A percentile compares a stretch with the other conserved stretches of the same genome.
Evolutionary conservation across 1,284 basidiomycete genomes (phyloP).

Genomic region (Apiotrichum laibachii): DNA sequence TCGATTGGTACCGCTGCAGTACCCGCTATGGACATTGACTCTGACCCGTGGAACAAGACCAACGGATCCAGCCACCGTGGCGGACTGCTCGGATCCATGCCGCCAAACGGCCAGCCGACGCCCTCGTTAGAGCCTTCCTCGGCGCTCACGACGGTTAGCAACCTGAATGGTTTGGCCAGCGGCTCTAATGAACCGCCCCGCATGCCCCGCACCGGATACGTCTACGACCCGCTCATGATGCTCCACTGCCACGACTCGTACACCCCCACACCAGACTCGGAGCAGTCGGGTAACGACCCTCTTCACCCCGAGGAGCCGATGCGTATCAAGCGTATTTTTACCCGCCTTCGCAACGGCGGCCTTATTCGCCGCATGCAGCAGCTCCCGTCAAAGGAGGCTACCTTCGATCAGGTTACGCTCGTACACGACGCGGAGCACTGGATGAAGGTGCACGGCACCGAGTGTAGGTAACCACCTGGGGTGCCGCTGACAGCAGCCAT

Average conservation of each 20-base stretch:
- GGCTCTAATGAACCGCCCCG: constrained; percentile 1
- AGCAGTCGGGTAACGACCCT: constrained; percentile 33
- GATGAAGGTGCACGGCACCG: constrained; percentile 74
- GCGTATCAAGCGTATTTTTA: constrained; percentile 77
- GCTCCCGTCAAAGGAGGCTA: constrained; percentile 70
- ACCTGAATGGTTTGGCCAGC: neutral
- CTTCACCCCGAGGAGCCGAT: constrained; percentile 83
- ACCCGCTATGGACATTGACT: neutral
- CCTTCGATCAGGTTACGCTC: constrained; percentile 73
- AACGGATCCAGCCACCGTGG: too few species aligned
- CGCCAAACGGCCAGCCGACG: constrained; percentile 6
- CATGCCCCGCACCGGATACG: constrained; percentile 64
- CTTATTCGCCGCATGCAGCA: constrained; percentile 71
- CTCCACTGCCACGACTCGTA: constrained; percentile 59
- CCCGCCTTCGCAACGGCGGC: constrained; percentile 62
- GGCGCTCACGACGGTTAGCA: neutral
- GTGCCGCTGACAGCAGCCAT: constrained; percentile 57
- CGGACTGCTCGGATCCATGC: neutral
- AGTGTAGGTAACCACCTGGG: constrained; percentile 28
- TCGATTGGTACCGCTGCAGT: neutral
- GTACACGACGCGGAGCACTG: constrained; percentile 88
- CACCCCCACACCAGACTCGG: constrained; percentile 49
- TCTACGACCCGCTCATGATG: constrained; percentile 86
- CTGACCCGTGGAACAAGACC: neutral
- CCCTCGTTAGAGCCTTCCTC: constrained; percentile 1